A percentile compares a stretch with the other conserved stretches of the same genome.
Conservation (phyloP, 306 rosid genomes). For the Cajanus cajan region DNA sequence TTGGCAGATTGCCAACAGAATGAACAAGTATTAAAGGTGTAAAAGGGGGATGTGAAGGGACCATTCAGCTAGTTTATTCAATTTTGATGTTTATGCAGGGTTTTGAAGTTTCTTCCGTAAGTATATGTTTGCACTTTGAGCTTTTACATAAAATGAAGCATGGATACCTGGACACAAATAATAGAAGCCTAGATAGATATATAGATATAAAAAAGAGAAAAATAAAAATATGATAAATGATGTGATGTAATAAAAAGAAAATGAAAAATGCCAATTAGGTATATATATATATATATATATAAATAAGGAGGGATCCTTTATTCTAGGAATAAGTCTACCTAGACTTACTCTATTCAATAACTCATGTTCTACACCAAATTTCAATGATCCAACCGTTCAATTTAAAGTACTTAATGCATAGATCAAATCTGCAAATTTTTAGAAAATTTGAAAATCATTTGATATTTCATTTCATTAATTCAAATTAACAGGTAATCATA, state of each 20-base stretch:
- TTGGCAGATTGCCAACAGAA: constrained; percentile 8
- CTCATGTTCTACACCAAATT: too few species aligned
- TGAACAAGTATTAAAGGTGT: neutral
- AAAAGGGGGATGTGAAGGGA: neutral
- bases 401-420: too few species aligned
- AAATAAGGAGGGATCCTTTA: too few species aligned
- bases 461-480: too few species aligned
- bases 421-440: too few species aligned
- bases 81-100: neutral
- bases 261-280: neutral
- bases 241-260: neutral
- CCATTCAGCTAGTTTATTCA: neutral
- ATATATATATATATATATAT: neutral
- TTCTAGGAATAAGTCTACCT: too few species aligned
- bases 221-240: neutral
- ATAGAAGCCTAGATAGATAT: neutral
- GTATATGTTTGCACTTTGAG: too few species aligned
- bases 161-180: too few species aligned
- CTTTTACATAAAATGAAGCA: neutral
- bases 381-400: too few species aligned
- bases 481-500: too few species aligned
- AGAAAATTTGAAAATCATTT: too few species aligned
- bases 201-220: neutral
- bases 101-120: neutral
- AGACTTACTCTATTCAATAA: too few species aligned